These are phyloP conservation scores for Phallus indusiatus DNA, from an alignment of 768 basidiomycete species.

Conservation along the genomic window DNA sequence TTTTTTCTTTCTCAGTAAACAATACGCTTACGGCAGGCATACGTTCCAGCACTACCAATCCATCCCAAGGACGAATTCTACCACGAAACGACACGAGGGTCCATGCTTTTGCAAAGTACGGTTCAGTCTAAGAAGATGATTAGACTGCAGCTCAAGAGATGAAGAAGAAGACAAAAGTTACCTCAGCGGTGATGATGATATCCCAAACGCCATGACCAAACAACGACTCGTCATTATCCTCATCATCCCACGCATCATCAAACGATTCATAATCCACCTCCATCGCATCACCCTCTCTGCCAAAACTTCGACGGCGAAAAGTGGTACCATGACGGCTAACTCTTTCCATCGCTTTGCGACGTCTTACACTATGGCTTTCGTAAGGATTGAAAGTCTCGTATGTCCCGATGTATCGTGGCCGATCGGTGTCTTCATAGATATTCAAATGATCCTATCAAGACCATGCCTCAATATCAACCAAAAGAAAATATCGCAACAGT, in stretches of 20 bases:
- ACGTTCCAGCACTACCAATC: conserved; percentile 37
- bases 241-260: conserved; percentile 22
- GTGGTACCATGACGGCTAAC: conserved; percentile 17
- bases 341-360: conserved; percentile 13
- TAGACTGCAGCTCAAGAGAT: not conserved
- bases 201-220: conserved; percentile 47
- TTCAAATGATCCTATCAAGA: not conserved
- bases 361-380: not conserved
- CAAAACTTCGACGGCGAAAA: conserved; percentile 13
- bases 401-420: not conserved
- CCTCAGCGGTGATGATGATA: conserved; percentile 52
- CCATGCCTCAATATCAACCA: not conserved
- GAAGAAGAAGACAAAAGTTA: conserved; percentile 18
- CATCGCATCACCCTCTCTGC: not conserved
- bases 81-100: conserved; percentile 37
- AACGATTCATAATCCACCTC: conserved; percentile 15
- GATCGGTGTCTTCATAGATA: not conserved
- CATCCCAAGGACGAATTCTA: conserved; percentile 44
- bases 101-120: conserved; percentile 36
- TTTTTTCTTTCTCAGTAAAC: too few relatives aligned
- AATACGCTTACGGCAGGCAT: conserved; percentile 21
- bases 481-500: not conserved
- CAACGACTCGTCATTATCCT: conserved; percentile 28
- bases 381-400: conserved; percentile 1
- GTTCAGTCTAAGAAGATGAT: conserved; percentile 35